A percentile compares a stretch with the other conserved stretches of the same genome.
Conservation (phyloP, 257 asterid genomes). For the Euphrasia confusa region DNA sequence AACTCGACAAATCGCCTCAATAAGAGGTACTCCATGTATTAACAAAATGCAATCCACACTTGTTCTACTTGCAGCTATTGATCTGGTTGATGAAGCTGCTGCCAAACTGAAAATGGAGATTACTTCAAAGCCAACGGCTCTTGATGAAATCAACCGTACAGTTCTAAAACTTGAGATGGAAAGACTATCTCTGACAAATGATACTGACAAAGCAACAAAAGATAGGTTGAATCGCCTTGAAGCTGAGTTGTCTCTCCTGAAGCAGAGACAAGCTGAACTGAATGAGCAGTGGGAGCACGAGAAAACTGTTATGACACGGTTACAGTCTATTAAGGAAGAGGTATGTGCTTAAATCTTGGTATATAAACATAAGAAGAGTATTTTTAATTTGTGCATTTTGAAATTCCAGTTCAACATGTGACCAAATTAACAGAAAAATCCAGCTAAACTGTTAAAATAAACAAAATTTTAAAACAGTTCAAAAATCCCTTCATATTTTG, state of each 20-base stretch:
- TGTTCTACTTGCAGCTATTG: conserved; percentile 66
- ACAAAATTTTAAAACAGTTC: too few relatives aligned
- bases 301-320: conserved; percentile 74
- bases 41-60: background rate
- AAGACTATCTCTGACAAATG: conserved; percentile 83
- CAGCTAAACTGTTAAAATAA: too few relatives aligned
- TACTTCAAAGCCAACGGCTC: conserved; percentile 93
- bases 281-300: conserved; percentile 95
- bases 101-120: conserved; percentile 97
- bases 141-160: conserved; percentile 81
- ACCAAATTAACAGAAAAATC: too few relatives aligned
- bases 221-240: conserved; percentile 84
- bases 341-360: conserved; percentile 31
- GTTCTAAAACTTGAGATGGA: conserved; percentile 95
- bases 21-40: background rate
- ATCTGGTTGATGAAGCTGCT: conserved; percentile 95
- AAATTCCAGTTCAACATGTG: background rate
- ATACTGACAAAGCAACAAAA: conserved; percentile 81
- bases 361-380: background rate
- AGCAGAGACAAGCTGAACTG: conserved; percentile 75
- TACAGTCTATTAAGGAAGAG: conserved; percentile 91
- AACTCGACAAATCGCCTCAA: background rate
- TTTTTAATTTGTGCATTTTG: background rate
- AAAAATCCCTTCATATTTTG: too few relatives aligned
- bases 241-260: conserved; percentile 67